Evolutionary conservation across 164 flowering plant genomes (phyloP), one percentile per base, ranked within the genome.

Genomic region (Euptelea pleiosperma): DNA sequence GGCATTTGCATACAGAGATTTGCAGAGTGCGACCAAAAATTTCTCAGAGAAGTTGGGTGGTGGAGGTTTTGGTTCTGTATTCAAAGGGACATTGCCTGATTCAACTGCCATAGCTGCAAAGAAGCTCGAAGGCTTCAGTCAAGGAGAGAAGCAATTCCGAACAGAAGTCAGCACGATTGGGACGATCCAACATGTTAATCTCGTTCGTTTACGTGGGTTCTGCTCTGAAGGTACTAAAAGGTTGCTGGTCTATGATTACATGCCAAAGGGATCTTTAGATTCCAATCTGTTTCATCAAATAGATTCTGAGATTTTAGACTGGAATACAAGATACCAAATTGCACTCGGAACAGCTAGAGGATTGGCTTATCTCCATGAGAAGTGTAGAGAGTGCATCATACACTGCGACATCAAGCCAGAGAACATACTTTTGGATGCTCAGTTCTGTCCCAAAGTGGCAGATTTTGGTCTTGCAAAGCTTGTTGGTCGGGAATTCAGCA

Each of bases 401-500:
- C 83, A 82, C 39, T 80, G 83, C 30, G 83, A 82, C 62, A 75
- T 82, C 62, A 82, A 82, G 59, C 87, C 87, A 0, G 83, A 80
- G 30, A 82, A 80, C 74, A 78, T 82, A 42, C 67, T 80, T 16
- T 55, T 82, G 37, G 81, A 82, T 51, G 68, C 61, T 8, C 76
- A 64, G 2, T 67, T 64, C 40, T 43, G 56, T 60, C 77, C 86
- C 3, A 82, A 71, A 50, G 77, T 79, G 14, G 79, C 86, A 15
- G 86, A 82, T 63, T 82, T 82, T 35, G 82, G 86, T 21, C 72
- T 79, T n/a, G 86, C 80, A 28, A 82, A 82, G 76, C 78, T 82
- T 21, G 25, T 75, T 0, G 79, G 82, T 14, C 58, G 72, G 12
- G 86, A 79, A 2, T 79, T 82, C 42, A 77, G 84, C 61, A 62